Conservation (phyloP, 257 asterid genomes). For the Solanum sejunctum region DNA sequence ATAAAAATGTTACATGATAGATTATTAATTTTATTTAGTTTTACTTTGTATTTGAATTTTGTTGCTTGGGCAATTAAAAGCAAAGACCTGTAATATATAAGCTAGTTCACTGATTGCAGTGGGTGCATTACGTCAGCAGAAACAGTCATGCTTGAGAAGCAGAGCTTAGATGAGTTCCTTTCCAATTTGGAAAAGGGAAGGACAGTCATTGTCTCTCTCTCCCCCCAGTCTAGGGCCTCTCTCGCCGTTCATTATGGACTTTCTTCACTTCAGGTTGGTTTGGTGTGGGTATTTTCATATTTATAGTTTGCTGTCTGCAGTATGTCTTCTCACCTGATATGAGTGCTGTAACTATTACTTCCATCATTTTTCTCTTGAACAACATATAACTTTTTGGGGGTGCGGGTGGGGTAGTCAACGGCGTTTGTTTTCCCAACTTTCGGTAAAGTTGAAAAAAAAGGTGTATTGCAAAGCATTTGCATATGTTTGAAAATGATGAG, state of each 20-base stretch:
- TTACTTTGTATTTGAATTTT: neutral
- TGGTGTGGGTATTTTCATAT: neutral
- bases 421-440: neutral
- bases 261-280: conserved; percentile 54
- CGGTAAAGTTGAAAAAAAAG: neutral
- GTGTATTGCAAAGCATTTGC: neutral
- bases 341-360: neutral
- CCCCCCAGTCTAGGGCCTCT: conserved; percentile 98
- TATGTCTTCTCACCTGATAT: neutral
- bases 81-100: neutral
- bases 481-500: neutral
- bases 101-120: conserved; percentile 36
- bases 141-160: conserved; percentile 97
- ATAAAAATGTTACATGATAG: neutral
- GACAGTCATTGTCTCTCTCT: conserved; percentile 63
- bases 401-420: neutral
- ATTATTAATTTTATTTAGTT: neutral
- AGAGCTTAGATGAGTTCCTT: conserved; percentile 88
- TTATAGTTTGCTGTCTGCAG: neutral
- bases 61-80: neutral
- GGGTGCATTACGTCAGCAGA: conserved; percentile 98
- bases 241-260: conserved; percentile 81
- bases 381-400: neutral
- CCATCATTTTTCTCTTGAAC: neutral
- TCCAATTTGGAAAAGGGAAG: conserved; percentile 53